phyloP scores from a whole-genome alignment of 2,329 filamentous ascomycete genomes.

The Pseudonectria buxi region DNA sequence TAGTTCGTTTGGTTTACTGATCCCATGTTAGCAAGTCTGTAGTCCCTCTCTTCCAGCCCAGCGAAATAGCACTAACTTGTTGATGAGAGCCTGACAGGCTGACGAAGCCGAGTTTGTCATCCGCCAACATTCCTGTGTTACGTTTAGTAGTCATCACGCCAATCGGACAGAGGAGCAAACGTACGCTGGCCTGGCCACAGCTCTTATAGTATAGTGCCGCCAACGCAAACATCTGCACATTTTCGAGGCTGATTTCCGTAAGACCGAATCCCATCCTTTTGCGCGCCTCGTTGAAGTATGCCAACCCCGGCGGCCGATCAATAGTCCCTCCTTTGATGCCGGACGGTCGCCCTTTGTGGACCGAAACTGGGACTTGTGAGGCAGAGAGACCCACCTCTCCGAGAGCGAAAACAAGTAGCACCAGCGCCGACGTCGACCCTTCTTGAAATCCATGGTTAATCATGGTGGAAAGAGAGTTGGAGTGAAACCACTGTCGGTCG shows the following conservation, averaged over 20 bases:
- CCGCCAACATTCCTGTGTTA: slow-evolving; percentile 51
- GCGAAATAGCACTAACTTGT: slow-evolving; percentile 34
- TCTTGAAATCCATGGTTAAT: slow-evolving; percentile 39
- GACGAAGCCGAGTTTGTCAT: slow-evolving; percentile 49
- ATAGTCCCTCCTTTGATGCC: slow-evolving; percentile 46
- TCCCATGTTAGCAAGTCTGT: neutral
- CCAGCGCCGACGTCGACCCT: slow-evolving; percentile 43
- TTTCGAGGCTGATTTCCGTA: slow-evolving; percentile 50
- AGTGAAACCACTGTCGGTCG: slow-evolving; percentile 48
- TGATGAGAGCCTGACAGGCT: slow-evolving; percentile 50
- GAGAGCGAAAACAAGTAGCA: slow-evolving; percentile 51
- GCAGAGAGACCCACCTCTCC: slow-evolving; percentile 52
- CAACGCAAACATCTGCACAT: slow-evolving; percentile 51
- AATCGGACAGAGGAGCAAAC: slow-evolving; percentile 10
- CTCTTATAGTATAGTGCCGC: slow-evolving; percentile 49
- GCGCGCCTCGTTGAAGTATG: slow-evolving; percentile 56
- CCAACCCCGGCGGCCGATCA: slow-evolving; percentile 47
- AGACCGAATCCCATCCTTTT: slow-evolving; percentile 51
- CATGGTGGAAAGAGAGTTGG: slow-evolving; percentile 38
- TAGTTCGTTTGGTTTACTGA: slow-evolving; percentile 18
- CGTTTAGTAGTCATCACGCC: slow-evolving; percentile 4
- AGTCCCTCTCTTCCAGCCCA: neutral
- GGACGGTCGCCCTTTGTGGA: slow-evolving; percentile 38
- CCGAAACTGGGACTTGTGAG: slow-evolving; percentile 37
- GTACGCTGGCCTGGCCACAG: slow-evolving; percentile 44